Evolutionary conservation across 192 early-diverging fungal genomes (phyloP).

Genomic region (Backusella westeae): DNA sequence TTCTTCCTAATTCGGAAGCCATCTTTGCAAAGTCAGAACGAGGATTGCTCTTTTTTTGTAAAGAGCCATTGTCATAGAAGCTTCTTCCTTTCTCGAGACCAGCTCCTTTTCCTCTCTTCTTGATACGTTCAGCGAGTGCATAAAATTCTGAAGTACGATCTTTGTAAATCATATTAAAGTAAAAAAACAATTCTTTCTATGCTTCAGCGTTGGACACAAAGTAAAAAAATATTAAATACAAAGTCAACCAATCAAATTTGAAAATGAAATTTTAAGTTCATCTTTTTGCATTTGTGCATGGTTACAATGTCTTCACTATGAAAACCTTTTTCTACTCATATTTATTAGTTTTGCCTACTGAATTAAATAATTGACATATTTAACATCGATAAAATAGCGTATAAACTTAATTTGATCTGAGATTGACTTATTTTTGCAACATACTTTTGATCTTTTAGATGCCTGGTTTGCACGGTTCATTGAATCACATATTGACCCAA

Average conservation of each 20-base stretch:
- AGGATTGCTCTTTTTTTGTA: constrained; percentile 10
- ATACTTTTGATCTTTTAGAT: too few species aligned
- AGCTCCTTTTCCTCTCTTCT: constrained; percentile 35
- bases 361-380: too few species aligned
- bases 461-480: too few species aligned
- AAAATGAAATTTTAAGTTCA: not conserved
- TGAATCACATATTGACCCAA: too few species aligned
- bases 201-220: not conserved
- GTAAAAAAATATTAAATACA: not conserved
- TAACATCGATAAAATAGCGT: too few species aligned
- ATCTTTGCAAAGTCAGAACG: constrained; percentile 77
- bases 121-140: constrained; percentile 72
- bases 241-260: not conserved
- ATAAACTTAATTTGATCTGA: too few species aligned
- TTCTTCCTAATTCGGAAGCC: constrained; percentile 80
- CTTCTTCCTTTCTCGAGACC: constrained; percentile 18
- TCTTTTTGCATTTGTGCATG: not conserved
- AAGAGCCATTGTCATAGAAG: not conserved
- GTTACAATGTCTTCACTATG: too few species aligned
- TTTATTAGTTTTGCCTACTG: too few species aligned
- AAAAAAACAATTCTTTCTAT: not conserved
- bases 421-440: too few species aligned
- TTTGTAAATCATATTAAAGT: constrained; percentile 43
- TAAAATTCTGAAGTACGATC: constrained; percentile 89
- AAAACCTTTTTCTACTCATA: too few species aligned